These are phyloP conservation scores for Excoecaria agallocha DNA, from an alignment of 345 rosid genomes.

Conservation along the genomic window DNA sequence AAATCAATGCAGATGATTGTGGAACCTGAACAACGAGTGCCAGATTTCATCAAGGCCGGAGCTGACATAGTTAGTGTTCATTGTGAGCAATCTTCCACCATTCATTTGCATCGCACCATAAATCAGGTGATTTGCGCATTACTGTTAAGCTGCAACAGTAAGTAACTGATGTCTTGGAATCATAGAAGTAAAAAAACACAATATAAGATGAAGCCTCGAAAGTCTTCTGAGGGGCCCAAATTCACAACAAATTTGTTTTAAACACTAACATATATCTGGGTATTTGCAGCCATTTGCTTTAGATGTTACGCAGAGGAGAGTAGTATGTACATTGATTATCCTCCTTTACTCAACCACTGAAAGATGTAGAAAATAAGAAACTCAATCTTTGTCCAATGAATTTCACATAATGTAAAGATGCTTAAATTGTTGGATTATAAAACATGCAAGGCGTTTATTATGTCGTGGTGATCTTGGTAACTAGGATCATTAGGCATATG, in stretches of 20 bases:
- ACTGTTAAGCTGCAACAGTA: not conserved
- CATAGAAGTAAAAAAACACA: not conserved
- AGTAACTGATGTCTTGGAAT: not conserved
- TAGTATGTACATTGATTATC: not conserved
- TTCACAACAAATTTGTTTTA: not conserved
- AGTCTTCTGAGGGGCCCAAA: not conserved
- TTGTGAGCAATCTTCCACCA: constrained; percentile 91
- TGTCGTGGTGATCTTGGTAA: not conserved
- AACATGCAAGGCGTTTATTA: not conserved
- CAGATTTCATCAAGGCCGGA: constrained; percentile 98
- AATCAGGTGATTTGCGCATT: constrained; percentile 59
- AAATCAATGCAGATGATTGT: constrained; percentile 75
- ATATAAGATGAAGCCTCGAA: not conserved
- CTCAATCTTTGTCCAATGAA: not conserved
- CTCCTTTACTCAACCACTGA: not conserved
- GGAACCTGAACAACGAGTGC: constrained; percentile 88
- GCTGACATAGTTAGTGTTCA: constrained; percentile 97
- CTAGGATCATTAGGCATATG: not conserved
- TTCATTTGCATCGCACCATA: constrained; percentile 93
- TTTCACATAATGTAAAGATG: not conserved
- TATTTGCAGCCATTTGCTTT: not conserved
- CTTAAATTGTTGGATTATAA: constrained; percentile 1
- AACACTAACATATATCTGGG: not conserved
- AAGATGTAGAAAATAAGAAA: not conserved
- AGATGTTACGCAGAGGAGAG: not conserved